Percentiles rank a stretch among this genome's conserved stretches.
Conservation (phyloP, 257 asterid genomes). For the Solanum infundibuliforme region DNA sequence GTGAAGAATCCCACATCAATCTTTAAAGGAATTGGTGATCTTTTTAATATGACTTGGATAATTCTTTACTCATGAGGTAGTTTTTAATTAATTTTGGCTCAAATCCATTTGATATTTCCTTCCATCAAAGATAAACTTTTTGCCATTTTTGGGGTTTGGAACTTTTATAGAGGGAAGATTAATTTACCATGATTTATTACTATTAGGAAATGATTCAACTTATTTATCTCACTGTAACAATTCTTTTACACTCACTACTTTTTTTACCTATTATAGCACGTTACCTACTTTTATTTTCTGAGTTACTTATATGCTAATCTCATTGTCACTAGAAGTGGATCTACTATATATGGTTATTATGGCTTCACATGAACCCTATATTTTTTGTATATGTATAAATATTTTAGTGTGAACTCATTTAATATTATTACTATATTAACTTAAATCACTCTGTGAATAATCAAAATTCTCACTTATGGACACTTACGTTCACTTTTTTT, state of each 20-base stretch:
- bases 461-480: not conserved
- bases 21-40: not conserved
- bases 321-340: not conserved
- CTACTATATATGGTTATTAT: not conserved
- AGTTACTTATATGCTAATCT: not conserved
- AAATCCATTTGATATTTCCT: not conserved
- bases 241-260: not conserved
- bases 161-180: not conserved
- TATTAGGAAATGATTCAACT: not conserved
- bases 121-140: not conserved
- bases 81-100: not conserved
- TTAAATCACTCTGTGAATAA: not conserved
- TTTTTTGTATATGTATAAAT: not conserved
- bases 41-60: not conserved
- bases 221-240: not conserved
- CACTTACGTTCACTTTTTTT: not conserved
- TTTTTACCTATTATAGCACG: not conserved
- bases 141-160: not conserved
- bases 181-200: not conserved
- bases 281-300: not conserved
- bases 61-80: not conserved
- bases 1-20: not conserved
- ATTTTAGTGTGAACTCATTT: not conserved
- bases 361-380: not conserved
- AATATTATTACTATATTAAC: not conserved